Evolutionary conservation across 345 rosid species (phyloP), one percentile per base, ranked within the genome.

Genomic region (Rhodomyrtus tomentosa): DNA sequence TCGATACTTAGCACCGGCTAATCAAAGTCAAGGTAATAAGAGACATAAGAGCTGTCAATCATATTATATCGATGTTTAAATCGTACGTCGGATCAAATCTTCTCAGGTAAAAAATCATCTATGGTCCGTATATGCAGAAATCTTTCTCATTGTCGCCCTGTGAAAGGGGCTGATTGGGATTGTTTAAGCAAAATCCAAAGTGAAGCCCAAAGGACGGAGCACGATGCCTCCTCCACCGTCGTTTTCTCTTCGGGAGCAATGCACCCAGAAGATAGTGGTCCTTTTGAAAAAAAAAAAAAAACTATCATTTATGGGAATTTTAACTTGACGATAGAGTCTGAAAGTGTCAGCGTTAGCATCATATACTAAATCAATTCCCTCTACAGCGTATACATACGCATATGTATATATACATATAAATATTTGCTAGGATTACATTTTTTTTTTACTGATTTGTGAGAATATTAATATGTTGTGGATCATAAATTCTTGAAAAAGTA

Each of bases 1-100:
- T 5, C 0, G 14, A 7, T 5, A 56, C 68, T 12, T 12, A 14
- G 3, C 32, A 0, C 8, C 8, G 18, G 29, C 29, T 11, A 12
- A 56, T 56, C 68, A n/a, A n/a, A 56, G 68, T 56, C 2, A 8
- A n/a, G 68, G 12, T 14, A 0, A 12, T 13, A 14, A 13, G 51
- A 50, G 51, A 50, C 51, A 50, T 50, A 13, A 50, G 0, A 50
- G 16, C 5, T 4, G 51, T 4, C 51, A 0, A 56, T 56, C 8
- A 0, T 56, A 56, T 29, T n/a, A 25, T 12, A n/a, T 56, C 18
- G 1, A 12, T n/a, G 14, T n/a, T 56, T 5, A n/a, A 15, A 15
- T n/a, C 18, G 27, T n/a, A 5, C 0, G 27, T 0, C 12, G 0
- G 68, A 56, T 56, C 1, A 0, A n/a, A n/a, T 27, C n/a, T 56